Evolutionary conservation across 202 grass and related monocot species (phyloP).

Genomic region (Bolboschoenoplectus hybrid): DNA sequence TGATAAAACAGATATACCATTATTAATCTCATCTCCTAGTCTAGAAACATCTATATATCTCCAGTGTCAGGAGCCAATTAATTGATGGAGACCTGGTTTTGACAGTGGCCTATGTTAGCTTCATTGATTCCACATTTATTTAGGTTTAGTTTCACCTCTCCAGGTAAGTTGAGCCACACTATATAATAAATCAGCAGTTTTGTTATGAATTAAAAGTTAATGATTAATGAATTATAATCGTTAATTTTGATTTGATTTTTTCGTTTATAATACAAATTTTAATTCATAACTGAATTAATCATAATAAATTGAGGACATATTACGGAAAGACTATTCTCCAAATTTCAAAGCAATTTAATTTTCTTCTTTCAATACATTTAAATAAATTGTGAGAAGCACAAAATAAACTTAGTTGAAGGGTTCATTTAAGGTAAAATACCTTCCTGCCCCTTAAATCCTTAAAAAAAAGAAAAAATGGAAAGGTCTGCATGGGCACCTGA

Average conservation of each 20-base stretch:
- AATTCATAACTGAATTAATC: too few relatives aligned
- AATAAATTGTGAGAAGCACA: background rate
- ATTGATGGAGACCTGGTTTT: constrained; percentile 19
- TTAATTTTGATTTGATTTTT: too few relatives aligned
- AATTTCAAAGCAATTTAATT: background rate
- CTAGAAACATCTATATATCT: background rate
- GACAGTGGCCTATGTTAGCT: constrained; percentile 5
- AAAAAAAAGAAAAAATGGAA: background rate
- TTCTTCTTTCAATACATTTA: background rate
- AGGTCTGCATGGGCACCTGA: background rate
- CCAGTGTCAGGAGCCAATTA: constrained; percentile 9
- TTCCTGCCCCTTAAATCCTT: background rate
- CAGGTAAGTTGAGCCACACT: background rate
- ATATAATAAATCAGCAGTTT: too few relatives aligned
- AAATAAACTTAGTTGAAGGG: background rate
- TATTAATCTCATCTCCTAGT: constrained; percentile 23
- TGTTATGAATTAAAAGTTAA: too few relatives aligned
- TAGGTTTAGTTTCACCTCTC: background rate
- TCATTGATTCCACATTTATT: constrained; percentile 35
- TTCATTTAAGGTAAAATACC: background rate
- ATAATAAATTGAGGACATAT: background rate
- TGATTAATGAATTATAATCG: too few relatives aligned
- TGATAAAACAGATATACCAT: constrained; percentile 13
- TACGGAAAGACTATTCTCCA: background rate
- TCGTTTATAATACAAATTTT: too few relatives aligned